Percentiles rank a stretch among this genome's conserved stretches.
Evolutionary conservation across 2,329 filamentous ascomycete species (phyloP).

Genomic region (Zasmidium cellare): DNA sequence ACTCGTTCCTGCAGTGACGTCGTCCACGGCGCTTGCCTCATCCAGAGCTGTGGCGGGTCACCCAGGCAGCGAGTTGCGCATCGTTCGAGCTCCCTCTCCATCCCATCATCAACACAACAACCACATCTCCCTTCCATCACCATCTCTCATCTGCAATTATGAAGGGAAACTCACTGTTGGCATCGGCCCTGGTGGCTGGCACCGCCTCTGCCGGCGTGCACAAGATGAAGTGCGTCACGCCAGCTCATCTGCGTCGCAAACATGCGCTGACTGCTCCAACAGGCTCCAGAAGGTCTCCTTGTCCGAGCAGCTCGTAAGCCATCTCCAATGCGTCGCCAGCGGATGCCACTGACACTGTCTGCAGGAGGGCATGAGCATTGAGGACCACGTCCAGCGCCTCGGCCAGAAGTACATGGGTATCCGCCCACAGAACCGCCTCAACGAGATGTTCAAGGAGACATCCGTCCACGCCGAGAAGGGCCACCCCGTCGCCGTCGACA

Average conservation of each 20-base stretch:
- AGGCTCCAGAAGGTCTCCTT: slow-evolving; percentile 82
- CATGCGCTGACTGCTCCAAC: slow-evolving; percentile 32
- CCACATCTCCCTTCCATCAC: slow-evolving; percentile 5
- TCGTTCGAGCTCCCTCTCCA: too few species aligned
- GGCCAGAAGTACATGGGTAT: slow-evolving; percentile 95
- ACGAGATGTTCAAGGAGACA: slow-evolving; percentile 78
- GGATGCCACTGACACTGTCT: slow-evolving; percentile 5
- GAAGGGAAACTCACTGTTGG: slow-evolving; percentile 81
- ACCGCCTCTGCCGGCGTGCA: slow-evolving; percentile 79
- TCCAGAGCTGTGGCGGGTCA: too few species aligned
- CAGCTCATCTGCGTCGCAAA: neutral
- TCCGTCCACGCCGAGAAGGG: slow-evolving; percentile 64
- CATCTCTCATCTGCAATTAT: slow-evolving; percentile 50
- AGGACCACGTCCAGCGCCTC: slow-evolving; percentile 76
- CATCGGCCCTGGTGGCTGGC: slow-evolving; percentile 70
- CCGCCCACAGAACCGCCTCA: slow-evolving; percentile 66
- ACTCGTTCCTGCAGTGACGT: too few species aligned
- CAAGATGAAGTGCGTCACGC: slow-evolving; percentile 62
- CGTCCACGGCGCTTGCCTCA: too few species aligned
- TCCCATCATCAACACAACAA: neutral
- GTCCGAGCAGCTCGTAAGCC: slow-evolving; percentile 83
- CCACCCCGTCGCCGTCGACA: slow-evolving; percentile 86
- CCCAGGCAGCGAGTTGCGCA: too few species aligned
- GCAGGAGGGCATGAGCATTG: slow-evolving; percentile 75
- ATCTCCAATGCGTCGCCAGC: slow-evolving; percentile 3